These are phyloP conservation scores for Chaetomium strumarium DNA, from an alignment of 2,329 filamentous ascomycete species.

Conservation along the genomic window DNA sequence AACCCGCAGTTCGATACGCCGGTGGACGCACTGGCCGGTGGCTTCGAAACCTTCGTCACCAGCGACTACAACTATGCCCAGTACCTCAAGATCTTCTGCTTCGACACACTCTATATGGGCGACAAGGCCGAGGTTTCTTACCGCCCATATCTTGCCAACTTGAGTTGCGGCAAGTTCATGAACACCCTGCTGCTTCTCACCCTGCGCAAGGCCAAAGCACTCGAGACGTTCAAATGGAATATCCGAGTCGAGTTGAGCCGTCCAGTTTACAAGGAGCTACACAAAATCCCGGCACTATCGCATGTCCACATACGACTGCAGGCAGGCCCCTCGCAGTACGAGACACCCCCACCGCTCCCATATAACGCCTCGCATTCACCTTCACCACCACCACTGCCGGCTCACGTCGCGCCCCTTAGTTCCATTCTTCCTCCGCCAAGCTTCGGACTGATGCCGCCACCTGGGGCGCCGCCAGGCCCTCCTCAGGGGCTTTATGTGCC, in stretches of 20 bases:
- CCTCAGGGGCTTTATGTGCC: conserved; percentile 25
- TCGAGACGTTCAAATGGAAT: conserved; percentile 60
- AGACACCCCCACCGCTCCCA: conserved; percentile 43
- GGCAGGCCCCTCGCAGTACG: conserved; percentile 49
- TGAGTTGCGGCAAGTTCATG: conserved; percentile 58
- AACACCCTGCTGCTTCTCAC: conserved; percentile 54
- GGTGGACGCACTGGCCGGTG: conserved; percentile 52
- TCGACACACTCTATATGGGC: conserved; percentile 50
- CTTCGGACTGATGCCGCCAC: conserved; percentile 16
- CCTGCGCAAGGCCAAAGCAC: conserved; percentile 46
- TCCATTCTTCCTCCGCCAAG: conserved; percentile 17
- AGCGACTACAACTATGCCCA: conserved; percentile 59
- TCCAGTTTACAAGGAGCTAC: conserved; percentile 51
- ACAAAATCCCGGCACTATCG: conserved; percentile 46
- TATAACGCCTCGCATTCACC: conserved; percentile 21
- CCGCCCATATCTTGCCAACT: conserved; percentile 47
- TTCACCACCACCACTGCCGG: conserved; percentile 11
- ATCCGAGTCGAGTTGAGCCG: conserved; percentile 57
- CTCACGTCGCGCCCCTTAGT: conserved; percentile 22
- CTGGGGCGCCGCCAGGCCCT: conserved; percentile 2
- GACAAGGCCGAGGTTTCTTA: conserved; percentile 49
- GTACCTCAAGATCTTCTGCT: conserved; percentile 48
- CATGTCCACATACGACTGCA: conserved; percentile 55
- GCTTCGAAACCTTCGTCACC: conserved; percentile 56
- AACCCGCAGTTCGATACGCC: conserved; percentile 45